phyloP scores from a whole-genome alignment of 768 basidiomycete genomes.

The Naganishia kalamii region DNA sequence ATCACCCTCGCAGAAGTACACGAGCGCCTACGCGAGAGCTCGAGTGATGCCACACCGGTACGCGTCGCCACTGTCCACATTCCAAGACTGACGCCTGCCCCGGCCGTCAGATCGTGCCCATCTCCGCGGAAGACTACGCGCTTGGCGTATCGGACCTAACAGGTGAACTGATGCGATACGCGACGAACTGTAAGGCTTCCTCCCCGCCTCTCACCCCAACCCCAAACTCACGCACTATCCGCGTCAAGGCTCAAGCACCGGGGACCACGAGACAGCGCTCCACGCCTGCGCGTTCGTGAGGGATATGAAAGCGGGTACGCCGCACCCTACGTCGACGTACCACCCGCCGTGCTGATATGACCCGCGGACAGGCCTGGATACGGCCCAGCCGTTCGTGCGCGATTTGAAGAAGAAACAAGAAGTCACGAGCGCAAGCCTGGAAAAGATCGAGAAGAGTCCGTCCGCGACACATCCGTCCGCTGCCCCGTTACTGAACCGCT shows the following conservation, averaged over 20 bases:
- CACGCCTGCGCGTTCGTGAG: conserved; percentile 46
- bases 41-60: background rate
- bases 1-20: conserved; percentile 62
- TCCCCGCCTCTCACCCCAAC: background rate
- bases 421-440: conserved; percentile 77
- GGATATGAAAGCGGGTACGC: conserved; percentile 47
- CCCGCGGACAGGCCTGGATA: conserved; percentile 24
- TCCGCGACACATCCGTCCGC: background rate
- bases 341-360: background rate
- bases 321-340: background rate
- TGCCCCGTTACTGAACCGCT: background rate
- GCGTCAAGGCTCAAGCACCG: conserved; percentile 35
- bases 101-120: conserved; percentile 50
- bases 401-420: conserved; percentile 79
- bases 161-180: conserved; percentile 93
- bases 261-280: conserved; percentile 42
- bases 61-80: background rate
- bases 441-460: conserved; percentile 89
- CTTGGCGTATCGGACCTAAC: conserved; percentile 90
- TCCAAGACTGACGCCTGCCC: background rate
- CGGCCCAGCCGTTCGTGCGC: conserved; percentile 53
- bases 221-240: too few species aligned
- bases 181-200: conserved; percentile 63
- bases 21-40: conserved; percentile 54
- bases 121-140: conserved; percentile 77